Evolutionary conservation across 2,329 filamentous ascomycete genomes (phyloP).

Genomic region (Chalaropsis thielavioides): DNA sequence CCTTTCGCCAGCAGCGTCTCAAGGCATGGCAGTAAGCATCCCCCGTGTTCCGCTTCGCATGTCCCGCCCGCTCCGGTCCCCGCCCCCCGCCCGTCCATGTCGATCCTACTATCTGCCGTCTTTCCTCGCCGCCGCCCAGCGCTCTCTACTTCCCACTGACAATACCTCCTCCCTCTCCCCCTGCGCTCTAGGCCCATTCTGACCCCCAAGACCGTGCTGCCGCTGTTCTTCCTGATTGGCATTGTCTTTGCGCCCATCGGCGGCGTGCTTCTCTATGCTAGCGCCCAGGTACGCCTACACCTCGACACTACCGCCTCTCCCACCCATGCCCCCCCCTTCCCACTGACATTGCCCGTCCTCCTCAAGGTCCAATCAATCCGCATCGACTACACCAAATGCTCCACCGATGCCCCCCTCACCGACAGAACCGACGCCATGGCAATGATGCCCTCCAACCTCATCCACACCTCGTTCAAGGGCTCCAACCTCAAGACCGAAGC

Average conservation of each 20-base stretch:
- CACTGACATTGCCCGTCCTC: background rate
- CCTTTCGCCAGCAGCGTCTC: conserved; percentile 88
- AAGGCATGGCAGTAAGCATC: conserved; percentile 88
- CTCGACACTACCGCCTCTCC: background rate
- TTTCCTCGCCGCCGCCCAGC: background rate
- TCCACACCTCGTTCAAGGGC: conserved; percentile 59
- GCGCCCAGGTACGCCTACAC: conserved; percentile 47
- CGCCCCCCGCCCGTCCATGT: background rate
- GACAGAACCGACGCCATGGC: conserved; percentile 26
- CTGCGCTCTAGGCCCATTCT: conserved; percentile 60
- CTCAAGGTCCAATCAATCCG: conserved; percentile 71
- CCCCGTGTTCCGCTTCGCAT: background rate
- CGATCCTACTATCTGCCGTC: conserved; percentile 32
- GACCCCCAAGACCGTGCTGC: conserved; percentile 83
- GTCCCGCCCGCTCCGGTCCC: conserved; percentile 61
- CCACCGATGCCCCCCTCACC: conserved; percentile 35
- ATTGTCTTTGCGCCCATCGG: conserved; percentile 90
- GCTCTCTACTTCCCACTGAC: background rate
- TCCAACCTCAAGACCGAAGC: conserved; percentile 27
- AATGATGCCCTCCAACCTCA: conserved; percentile 41
- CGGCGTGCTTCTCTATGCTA: conserved; percentile 73
- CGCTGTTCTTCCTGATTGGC: conserved; percentile 80
- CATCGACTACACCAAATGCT: conserved; percentile 81
- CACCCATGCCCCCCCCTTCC: background rate
- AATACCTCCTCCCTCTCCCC: background rate